Evolutionary conservation across 352 stramenopile genomes (phyloP), one percentile per base, ranked within the genome.

Genomic region (Globisporangium heterothallicum): DNA sequence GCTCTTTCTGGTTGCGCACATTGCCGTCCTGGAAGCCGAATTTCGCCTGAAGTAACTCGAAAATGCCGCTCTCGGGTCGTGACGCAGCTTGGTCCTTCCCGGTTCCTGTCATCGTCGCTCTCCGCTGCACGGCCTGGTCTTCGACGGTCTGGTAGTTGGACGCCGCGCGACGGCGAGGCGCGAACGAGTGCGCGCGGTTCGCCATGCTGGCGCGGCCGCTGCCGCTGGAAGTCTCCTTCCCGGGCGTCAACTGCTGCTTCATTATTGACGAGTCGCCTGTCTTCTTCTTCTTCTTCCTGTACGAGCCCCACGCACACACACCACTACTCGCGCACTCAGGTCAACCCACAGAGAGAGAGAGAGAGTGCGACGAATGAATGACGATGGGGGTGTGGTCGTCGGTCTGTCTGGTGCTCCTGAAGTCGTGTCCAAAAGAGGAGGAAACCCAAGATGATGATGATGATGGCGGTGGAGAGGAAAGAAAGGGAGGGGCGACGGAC

Each of bases 1-100:
- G 82, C 56, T 95, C 84, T 49, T 76, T 79, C 61, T 95, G 84
- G 65, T 95, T 95, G 41, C 69, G 71, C 49, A 90, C 68, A 42
- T 82, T 92, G 53, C 82, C 82, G 9, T 88, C 72, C 66, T 95
- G 84, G 63, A 95, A 95, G 58, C 83, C 82, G 58, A 95, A 91
- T 56, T 92, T 91, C 50, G 66, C 61, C 49, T 92, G 84, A 6
- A 94, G 62, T 38, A 87, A 61, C 65, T 92, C 82, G 58, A 94
- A 93, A n/a, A 82, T 71, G 47, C 66, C 73, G 1, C 42, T 59
- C 34, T 56, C 62, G 6, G 54, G 49, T 24, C 44, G 45, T 67
- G 27, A 70, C 63, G 29, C 64, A 58, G 49, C 72, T 68, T 53
- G 83, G 59, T 0, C 66, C 64, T 48, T 56, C 72, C 25, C 73